Percentiles rank a stretch among this genome's conserved stretches.
These are phyloP conservation scores for Gracilariopsis chorda DNA, from an alignment of 23 red algal species.

Conservation along the genomic window DNA sequence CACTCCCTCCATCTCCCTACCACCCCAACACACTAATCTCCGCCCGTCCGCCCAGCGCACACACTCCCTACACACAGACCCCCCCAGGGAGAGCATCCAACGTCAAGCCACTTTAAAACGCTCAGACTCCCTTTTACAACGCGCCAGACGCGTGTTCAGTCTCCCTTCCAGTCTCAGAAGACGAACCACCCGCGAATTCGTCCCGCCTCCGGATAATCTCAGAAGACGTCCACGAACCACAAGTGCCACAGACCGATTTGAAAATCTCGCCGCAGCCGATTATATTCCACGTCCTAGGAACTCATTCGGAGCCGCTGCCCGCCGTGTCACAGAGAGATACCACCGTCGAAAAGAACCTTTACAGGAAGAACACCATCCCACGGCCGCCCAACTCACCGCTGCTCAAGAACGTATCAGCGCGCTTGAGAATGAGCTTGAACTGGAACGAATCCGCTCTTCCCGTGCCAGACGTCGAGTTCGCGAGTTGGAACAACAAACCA, in stretches of 20 bases:
- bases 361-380: neutral
- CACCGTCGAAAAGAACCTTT: neutral
- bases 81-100: neutral
- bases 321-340: neutral
- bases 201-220: neutral
- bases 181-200: neutral
- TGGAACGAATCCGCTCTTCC: neutral
- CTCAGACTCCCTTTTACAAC: conserved; percentile 31
- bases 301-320: neutral
- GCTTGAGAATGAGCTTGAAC: conserved; percentile 37
- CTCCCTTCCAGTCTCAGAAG: conserved; percentile 7
- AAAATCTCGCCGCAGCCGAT: neutral
- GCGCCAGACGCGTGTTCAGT: conserved; percentile 31
- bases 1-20: neutral
- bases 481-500: conserved; percentile 31
- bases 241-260: neutral
- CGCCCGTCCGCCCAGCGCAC: conserved; percentile 10
- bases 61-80: neutral
- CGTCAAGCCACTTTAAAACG: conserved; percentile 11
- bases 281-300: neutral
- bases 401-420: neutral
- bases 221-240: neutral
- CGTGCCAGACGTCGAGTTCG: neutral
- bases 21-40: neutral
- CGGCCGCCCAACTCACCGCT: neutral